Conservation (phyloP, 208 protist genomes). For the Sergeia podlipaevii region DNA sequence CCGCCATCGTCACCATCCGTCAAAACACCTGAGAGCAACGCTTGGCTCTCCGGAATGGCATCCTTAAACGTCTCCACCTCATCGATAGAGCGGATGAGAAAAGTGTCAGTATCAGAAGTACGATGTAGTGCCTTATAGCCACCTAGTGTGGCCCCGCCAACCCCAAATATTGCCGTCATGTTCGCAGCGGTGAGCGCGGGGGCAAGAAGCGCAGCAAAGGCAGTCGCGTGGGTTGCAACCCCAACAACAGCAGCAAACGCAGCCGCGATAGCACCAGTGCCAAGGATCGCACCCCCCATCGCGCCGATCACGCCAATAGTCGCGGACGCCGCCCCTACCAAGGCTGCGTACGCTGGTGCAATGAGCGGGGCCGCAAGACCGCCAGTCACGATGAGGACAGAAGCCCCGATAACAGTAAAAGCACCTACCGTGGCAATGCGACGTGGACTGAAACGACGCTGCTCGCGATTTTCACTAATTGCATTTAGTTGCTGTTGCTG, state of each 20-base stretch:
- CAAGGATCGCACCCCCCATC: constrained; percentile 47
- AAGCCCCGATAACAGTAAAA: constrained; percentile 64
- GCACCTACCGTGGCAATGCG: constrained; percentile 64
- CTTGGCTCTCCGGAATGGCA: neutral
- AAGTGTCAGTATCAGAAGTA: constrained; percentile 57
- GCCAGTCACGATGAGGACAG: constrained; percentile 58
- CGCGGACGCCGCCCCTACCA: constrained; percentile 40
- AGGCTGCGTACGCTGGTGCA: constrained; percentile 45
- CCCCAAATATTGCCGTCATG: constrained; percentile 71
- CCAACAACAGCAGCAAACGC: constrained; percentile 57
- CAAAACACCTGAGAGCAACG: too few relatives aligned
- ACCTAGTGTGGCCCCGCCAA: constrained; percentile 55
- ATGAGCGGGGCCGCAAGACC: constrained; percentile 72
- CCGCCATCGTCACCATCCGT: constrained; percentile 7
- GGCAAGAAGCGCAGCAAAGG: constrained; percentile 48
- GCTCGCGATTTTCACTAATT: constrained; percentile 26
- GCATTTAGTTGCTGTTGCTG: too few relatives aligned
- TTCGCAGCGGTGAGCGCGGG: constrained; percentile 65
- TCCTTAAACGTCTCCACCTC: constrained; percentile 57
- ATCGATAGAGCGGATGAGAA: constrained; percentile 55
- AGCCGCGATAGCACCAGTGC: constrained; percentile 33
- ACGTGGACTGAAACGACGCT: constrained; percentile 29
- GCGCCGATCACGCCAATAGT: constrained; percentile 49
- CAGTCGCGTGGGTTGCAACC: constrained; percentile 62
- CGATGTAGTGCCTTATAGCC: constrained; percentile 73